phyloP scores from a whole-genome alignment of 441 rosid genomes.

The Dalechampia spathulata region DNA sequence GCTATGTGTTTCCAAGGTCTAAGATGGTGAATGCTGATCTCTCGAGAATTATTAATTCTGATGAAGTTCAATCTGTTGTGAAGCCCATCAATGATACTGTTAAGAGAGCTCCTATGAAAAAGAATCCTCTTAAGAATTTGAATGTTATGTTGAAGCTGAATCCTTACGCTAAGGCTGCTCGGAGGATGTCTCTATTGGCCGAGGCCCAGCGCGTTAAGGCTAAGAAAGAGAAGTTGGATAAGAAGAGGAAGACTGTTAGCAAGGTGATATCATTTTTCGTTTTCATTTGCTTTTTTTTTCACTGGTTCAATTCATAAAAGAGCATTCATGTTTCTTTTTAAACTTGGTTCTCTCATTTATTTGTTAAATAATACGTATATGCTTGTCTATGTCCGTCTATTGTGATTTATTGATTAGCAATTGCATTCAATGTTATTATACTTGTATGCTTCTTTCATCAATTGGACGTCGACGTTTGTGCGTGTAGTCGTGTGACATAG shows the following conservation, averaged over 20 bases:
- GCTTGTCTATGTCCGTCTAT: too few relatives aligned
- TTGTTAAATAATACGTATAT: too few relatives aligned
- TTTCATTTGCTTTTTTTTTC: too few relatives aligned
- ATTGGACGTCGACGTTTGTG: too few relatives aligned
- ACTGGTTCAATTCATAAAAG: too few relatives aligned
- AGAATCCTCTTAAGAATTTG: constrained; percentile 86
- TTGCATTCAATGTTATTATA: too few relatives aligned
- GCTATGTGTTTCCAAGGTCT: constrained; percentile 69
- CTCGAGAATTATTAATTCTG: constrained; percentile 89
- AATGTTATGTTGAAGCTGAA: constrained; percentile 73
- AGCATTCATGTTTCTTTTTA: too few relatives aligned
- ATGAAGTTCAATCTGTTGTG: constrained; percentile 91
- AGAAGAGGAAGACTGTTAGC: constrained; percentile 57
- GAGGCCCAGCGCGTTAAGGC: constrained; percentile 84
- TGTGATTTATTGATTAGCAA: too few relatives aligned
- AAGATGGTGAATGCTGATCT: constrained; percentile 95
- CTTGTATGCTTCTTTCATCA: too few relatives aligned
- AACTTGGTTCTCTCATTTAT: too few relatives aligned
- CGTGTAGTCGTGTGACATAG: too few relatives aligned
- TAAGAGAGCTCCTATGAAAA: constrained; percentile 79
- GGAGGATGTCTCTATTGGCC: constrained; percentile 87
- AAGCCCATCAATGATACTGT: constrained; percentile 66
- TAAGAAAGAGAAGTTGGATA: constrained; percentile 93
- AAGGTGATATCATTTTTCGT: constrained; percentile 43
- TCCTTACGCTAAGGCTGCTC: constrained; percentile 89